Base-by-base conservation (phyloP, 306 rosid genomes). In the Cucumis hystrix region DNA sequence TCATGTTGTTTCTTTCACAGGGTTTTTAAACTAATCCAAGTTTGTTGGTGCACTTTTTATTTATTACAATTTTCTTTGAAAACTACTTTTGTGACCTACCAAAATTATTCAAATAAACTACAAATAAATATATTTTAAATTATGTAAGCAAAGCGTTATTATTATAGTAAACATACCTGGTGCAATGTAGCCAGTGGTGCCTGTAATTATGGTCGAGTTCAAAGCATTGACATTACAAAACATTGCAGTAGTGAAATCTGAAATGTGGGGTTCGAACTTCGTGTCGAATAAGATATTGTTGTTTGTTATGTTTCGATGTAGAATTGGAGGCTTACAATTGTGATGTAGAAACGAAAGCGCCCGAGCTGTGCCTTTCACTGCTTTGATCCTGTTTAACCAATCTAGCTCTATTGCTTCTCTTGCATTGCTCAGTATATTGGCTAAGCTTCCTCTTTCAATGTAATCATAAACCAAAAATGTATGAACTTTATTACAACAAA, bases 161-260 rank as follows among this genome's bases (percentile, higher is more conserved):
- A 1, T 40, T 0, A 9, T 10, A 8, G 58, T 33, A 25, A 5
- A 2, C 21, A 11, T 5, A 86, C 87, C 87, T 84, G 89, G 89
- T 28, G 87, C 87, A 73, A 84, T 82, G 65, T 86, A 84, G 28
- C 87, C 89, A 65, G 75, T 75, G 45, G 89, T 84, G 25, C 87
- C 87, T 0, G 84, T 84, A 78, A 86, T 78, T 6, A 41, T 0
- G 47, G 87, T 10, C 8, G 89, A 41, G 47, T 86, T 87, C 84
- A 82, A 28, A 57, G 54, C 0, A 87, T 68, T 41, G 47, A 41
- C 47, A 2, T 9, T 47, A 47, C 3, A 47, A 11, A 47, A 47
- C 16, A 5, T 47, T 15, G 87, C 87, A 17, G 85, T 86, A 21
- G 21, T 72, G 0, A 15, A 61, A 40, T 82, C 81, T 61, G 87